Evolutionary conservation across 257 asterid species (phyloP), one percentile per base, ranked within the genome.

Genomic region (Solanum virginianum): DNA sequence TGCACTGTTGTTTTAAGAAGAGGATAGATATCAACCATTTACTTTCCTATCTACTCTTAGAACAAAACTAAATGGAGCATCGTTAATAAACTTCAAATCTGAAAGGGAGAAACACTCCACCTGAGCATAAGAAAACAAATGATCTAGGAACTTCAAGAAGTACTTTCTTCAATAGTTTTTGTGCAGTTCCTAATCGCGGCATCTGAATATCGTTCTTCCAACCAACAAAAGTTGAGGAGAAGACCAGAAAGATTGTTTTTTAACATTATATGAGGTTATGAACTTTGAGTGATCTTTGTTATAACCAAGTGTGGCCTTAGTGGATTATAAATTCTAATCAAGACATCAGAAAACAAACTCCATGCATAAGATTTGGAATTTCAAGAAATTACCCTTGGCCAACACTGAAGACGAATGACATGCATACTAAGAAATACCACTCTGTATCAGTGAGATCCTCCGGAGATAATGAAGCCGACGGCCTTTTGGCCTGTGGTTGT

Each of bases 381-480:
- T 53, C 59, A 57, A 88, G 62, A 18, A 84, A 55, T 89, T 96
- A 96, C 99, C 98, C 97, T 94, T 95, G 95, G 86, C 93, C 94
- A 68, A 82, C 60, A 65, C 88, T 88, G 94, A 94, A 96, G 17
- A 89, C 85, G 84, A 96, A 96, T 0, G 99, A 96, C 98, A 95
- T 96, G 91, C 99, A 96, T 88, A 94, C 97, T 95, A 96, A 89
- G 94, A 91, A 96, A 88, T 91, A 96, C 98, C 99, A 96, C 89
- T 96, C 98, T 0, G 98, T 89, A 87, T 96, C 98, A 0, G 98
- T 94, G 86, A 96, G 98, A 89, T 96, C 99, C 90, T 96, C 99
- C 3, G 98, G 98, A 82, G 98, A 94, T 84, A 96, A 88, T 77
- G 98, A 91, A 86, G 95, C 94, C 0, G 98, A 89, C 14, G 98